Base-by-base conservation (phyloP, 495 filamentous ascomycete species). In the Hypoxylon lienhwacheense region DNA sequence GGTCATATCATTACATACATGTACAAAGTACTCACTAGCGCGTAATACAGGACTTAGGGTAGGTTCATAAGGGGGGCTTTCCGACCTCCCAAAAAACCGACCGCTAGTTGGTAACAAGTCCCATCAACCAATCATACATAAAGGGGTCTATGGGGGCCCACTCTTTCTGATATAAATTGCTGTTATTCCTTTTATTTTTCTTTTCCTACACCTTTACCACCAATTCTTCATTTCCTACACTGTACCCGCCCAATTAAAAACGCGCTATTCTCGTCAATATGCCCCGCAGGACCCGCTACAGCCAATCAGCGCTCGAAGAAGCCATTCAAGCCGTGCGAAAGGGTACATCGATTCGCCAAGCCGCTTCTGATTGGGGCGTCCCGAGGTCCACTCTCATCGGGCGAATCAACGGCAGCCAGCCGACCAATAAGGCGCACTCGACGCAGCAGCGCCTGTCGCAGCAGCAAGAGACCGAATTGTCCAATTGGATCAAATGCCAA, bases 11-110 rank as follows among this genome's bases (percentile, higher is more conserved):
- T 37, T 55, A 35, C 47, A 11, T 33, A 40, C 48, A 28, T n/a
- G n/a, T n/a, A n/a, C n/a, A n/a, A n/a, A n/a, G n/a, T n/a, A n/a
- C n/a, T n/a, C n/a, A n/a, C n/a, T n/a, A n/a, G n/a, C n/a, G n/a
- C n/a, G n/a, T 11, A 17, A 28, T 10, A 10, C 17, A 47, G 47
- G 53, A 57, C 58, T 53, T 36, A n/a, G n/a, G n/a, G n/a, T n/a
- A n/a, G n/a, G n/a, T n/a, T n/a, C n/a, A n/a, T n/a, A n/a, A n/a
- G n/a, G n/a, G n/a, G n/a, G n/a, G n/a, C n/a, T n/a, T n/a, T n/a
- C n/a, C n/a, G n/a, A n/a, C n/a, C n/a, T n/a, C n/a, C n/a, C n/a
- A n/a, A n/a, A n/a, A n/a, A n/a, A n/a, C n/a, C n/a, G n/a, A n/a
- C n/a, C n/a, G n/a, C n/a, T n/a, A n/a, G n/a, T n/a, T n/a, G n/a